Conservation (phyloP, 495 filamentous ascomycete species). For the Echria macrotheca region DNA sequence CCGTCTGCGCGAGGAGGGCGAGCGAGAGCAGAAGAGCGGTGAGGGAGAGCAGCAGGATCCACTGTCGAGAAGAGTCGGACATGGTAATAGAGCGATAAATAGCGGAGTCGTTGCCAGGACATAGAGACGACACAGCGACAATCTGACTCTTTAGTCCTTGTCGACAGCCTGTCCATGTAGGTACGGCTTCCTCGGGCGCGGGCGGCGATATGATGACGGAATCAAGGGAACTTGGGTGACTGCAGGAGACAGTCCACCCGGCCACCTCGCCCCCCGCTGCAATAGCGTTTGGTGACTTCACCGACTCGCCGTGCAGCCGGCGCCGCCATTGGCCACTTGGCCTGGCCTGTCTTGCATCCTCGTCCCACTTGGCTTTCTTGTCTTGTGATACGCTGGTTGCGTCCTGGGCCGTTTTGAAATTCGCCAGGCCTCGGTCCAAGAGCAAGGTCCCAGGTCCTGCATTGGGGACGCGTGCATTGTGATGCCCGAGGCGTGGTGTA, state of each 20-base stretch:
- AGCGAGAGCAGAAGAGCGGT: constrained; percentile 45
- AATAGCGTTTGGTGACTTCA: constrained; percentile 5
- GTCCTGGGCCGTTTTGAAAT: neutral
- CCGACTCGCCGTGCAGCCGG: constrained; percentile 3
- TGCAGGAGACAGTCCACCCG: neutral
- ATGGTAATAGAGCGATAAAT: constrained; percentile 27
- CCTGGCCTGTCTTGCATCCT: neutral
- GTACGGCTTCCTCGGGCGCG: neutral
- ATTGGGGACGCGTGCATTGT: no score
- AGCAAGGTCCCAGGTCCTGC: neutral
- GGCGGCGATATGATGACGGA: constrained; percentile 14
- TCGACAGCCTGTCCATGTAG: constrained; percentile 4
- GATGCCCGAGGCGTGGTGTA: no score
- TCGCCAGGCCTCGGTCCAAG: neutral
- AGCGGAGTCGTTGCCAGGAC: no score
- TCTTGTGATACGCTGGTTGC: neutral
- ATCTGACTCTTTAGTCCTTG: no score
- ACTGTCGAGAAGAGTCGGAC: constrained; percentile 37
- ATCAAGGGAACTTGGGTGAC: neutral
- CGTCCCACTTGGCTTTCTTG: neutral
- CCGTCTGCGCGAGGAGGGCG: constrained; percentile 37
- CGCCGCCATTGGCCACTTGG: constrained; percentile 9
- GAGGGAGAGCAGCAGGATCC: constrained; percentile 41
- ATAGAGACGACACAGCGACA: no score
- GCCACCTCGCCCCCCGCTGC: neutral